These are phyloP conservation scores for Sarcocystis neurona DNA, from an alignment of 169 alveolate species.

Conservation along the genomic window DNA sequence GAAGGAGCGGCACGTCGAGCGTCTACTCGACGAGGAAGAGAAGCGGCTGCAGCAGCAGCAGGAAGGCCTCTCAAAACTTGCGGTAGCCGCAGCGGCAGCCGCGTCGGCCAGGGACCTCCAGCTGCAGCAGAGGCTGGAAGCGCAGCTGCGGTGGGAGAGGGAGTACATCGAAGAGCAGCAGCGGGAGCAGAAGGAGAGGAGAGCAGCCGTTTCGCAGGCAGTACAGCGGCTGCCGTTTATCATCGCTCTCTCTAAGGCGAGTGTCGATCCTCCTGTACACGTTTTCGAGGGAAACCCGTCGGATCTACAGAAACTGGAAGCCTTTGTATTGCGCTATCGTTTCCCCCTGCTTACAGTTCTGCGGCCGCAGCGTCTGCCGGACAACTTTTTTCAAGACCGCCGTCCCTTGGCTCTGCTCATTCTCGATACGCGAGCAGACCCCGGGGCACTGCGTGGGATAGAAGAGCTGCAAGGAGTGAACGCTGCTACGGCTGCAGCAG, in stretches of 20 bases:
- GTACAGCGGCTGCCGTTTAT: conserved; percentile 57
- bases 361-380: conserved; percentile 43
- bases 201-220: not conserved
- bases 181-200: not conserved
- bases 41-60: not conserved
- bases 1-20: conserved; percentile 34
- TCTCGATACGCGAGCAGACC: conserved; percentile 22
- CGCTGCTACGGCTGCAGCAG: too few species aligned
- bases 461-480: too few species aligned
- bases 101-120: too few species aligned
- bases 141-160: too few species aligned
- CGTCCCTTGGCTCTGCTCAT: conserved; percentile 53
- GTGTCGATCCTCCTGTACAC: conserved; percentile 45
- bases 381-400: conserved; percentile 40
- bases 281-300: conserved; percentile 46
- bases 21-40: conserved; percentile 27
- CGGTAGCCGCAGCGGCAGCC: not conserved
- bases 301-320: conserved; percentile 34
- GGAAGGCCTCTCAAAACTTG: conserved; percentile 21
- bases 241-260: conserved; percentile 41
- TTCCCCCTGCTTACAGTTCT: conserved; percentile 52
- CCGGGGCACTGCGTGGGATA: conserved; percentile 11
- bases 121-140: too few species aligned
- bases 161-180: too few species aligned
- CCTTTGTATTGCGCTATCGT: conserved; percentile 49